A percentile compares a stretch with the other conserved stretches of the same genome.
Conservation (phyloP, 306 rosid species). For the Quercus bicolor region DNA sequence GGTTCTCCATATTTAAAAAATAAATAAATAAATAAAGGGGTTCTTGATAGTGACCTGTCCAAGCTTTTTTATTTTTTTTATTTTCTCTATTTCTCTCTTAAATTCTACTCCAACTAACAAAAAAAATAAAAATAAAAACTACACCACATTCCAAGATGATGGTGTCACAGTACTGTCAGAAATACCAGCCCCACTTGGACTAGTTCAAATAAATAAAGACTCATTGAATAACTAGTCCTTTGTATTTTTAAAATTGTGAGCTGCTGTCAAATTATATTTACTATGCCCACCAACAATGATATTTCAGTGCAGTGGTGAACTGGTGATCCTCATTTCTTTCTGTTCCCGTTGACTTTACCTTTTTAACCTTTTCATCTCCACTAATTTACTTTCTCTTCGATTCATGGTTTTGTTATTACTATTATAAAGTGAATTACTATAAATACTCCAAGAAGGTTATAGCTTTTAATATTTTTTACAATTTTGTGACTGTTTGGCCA, state of each 20-base stretch:
- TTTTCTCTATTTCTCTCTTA: not conserved
- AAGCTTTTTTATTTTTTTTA: too few species aligned
- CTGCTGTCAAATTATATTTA: constrained; percentile 14
- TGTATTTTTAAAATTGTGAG: constrained; percentile 10
- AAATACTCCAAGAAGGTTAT: too few species aligned
- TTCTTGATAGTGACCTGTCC: constrained; percentile 32
- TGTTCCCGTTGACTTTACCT: constrained; percentile 38
- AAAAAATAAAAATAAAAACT: constrained; percentile 18
- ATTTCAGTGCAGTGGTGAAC: constrained; percentile 28
- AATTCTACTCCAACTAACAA: constrained; percentile 14
- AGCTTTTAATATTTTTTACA: too few species aligned
- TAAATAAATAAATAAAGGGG: not conserved
- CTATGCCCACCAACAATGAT: constrained; percentile 31
- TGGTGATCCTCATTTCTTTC: constrained; percentile 58
- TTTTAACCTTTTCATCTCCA: constrained; percentile 15
- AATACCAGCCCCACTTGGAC: constrained; percentile 21
- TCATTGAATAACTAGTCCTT: constrained; percentile 5
- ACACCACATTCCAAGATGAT: constrained; percentile 31
- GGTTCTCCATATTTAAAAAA: constrained; percentile 22
- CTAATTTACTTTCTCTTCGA: constrained; percentile 1
- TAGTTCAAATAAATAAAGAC: constrained; percentile 17
- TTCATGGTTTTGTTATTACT: too few species aligned
- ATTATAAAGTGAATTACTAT: too few species aligned
- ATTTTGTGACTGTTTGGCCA: too few species aligned
- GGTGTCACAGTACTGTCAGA: constrained; percentile 33